Evolutionary conservation across 176 grass and related monocot genomes (phyloP).

Genomic region (Panicum miliaceum): DNA sequence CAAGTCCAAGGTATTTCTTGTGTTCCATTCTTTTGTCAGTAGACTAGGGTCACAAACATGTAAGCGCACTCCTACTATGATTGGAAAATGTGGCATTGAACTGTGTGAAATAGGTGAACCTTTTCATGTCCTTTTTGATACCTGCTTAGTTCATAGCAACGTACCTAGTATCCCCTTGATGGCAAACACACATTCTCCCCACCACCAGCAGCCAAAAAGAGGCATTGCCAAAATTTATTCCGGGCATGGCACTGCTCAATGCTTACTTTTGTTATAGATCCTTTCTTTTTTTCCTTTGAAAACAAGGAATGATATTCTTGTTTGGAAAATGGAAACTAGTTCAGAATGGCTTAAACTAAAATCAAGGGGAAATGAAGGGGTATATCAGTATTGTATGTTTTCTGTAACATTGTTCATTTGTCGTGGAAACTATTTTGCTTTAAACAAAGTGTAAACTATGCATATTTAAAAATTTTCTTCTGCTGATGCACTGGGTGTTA

Average conservation of each 20-base stretch:
- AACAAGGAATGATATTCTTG: background rate
- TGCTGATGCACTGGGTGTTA: background rate
- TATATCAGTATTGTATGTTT: background rate
- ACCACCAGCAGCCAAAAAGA: background rate
- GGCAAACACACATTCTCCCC: background rate
- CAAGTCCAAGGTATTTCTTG: conserved; percentile 76
- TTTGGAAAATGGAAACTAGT: background rate
- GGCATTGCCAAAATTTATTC: background rate
- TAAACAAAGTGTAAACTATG: background rate
- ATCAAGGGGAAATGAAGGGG: background rate
- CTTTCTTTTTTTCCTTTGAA: background rate
- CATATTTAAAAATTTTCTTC: background rate
- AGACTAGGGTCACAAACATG: background rate
- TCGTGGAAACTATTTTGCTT: background rate
- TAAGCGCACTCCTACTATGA: background rate
- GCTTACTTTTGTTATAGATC: background rate
- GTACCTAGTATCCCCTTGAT: background rate
- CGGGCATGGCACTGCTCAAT: background rate
- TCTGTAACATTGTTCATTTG: background rate
- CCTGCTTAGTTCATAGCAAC: background rate
- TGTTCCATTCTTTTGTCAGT: conserved; percentile 7
- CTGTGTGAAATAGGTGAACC: background rate
- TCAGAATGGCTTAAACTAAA: background rate
- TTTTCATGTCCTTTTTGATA: background rate
- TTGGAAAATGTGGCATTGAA: background rate